Conservation (phyloP, 1,284 basidiomycete species). For the Uromyces viciae-fabae region DNA sequence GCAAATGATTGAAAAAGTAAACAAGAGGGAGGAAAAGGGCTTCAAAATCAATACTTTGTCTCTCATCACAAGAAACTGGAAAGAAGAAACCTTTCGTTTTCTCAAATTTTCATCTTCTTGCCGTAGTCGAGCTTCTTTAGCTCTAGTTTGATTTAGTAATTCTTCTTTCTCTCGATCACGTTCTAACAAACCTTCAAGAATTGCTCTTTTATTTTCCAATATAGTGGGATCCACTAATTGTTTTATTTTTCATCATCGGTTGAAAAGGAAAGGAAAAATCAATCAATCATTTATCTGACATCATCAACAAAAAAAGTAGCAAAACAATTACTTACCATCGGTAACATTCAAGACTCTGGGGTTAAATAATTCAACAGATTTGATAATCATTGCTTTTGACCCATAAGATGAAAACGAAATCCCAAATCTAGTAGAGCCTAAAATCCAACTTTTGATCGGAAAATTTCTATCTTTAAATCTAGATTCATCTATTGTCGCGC, state of each 20-base stretch:
- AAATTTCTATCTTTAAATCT: constrained; percentile 6
- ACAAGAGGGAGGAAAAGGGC: not conserved
- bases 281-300: too few species aligned
- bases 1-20: not conserved
- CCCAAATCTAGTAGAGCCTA: constrained; percentile 19
- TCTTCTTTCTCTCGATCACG: constrained; percentile 1
- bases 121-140: constrained; percentile 15
- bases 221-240: constrained; percentile 21
- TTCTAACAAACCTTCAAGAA: not conserved
- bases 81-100: not conserved
- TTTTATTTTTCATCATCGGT: too few species aligned
- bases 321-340: constrained; percentile 32
- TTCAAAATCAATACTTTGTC: not conserved
- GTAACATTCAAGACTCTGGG: constrained; percentile 25
- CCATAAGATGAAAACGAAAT: constrained; percentile 40
- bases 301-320: too few species aligned
- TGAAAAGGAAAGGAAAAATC: not conserved
- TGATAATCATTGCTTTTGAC: constrained; percentile 25
- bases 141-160: not conserved
- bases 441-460: constrained; percentile 40
- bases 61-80: not conserved
- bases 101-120: constrained; percentile 1
- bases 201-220: not conserved
- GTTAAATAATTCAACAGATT: not conserved
- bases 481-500: constrained; percentile 17